Evolutionary conservation across 2,329 filamentous ascomycete species (phyloP).

Genomic region (Pseudogymnoascus sp.): DNA sequence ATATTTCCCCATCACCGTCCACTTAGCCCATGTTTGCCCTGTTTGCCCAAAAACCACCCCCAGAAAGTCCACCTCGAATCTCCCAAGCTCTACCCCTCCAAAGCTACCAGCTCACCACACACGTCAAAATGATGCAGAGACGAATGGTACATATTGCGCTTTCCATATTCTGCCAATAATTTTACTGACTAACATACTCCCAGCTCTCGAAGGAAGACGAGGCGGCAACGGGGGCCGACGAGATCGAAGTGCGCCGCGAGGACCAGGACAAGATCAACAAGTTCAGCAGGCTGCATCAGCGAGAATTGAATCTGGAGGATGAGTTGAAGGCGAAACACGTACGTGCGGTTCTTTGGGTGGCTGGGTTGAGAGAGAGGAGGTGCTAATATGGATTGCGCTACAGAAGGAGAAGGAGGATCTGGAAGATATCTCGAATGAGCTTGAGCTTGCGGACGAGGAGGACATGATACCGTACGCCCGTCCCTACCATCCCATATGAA

Average conservation of each 20-base stretch:
- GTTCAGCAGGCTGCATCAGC: conserved; percentile 89
- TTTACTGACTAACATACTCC: neutral
- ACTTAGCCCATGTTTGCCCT: neutral
- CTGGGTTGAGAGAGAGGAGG: neutral
- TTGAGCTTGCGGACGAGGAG: conserved; percentile 93
- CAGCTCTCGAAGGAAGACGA: conserved; percentile 95
- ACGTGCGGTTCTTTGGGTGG: conserved; percentile 26
- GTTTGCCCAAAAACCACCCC: neutral
- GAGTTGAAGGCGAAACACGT: conserved; percentile 74
- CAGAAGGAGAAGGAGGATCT: conserved; percentile 99
- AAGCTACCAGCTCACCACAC: neutral
- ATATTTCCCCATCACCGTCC: neutral
- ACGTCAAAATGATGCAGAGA: conserved; percentile 42
- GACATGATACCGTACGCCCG: conserved; percentile 73
- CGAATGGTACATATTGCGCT: conserved; percentile 44
- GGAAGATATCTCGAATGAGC: conserved; percentile 81
- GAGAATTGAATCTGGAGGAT: conserved; percentile 69
- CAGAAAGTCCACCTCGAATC: neutral
- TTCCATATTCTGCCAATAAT: conserved; percentile 13
- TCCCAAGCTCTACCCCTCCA: neutral
- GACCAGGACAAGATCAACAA: conserved; percentile 99
- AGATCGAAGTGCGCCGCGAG: conserved; percentile 88
- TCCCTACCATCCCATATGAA: neutral
- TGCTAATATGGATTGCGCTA: conserved; percentile 16
- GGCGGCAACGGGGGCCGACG: conserved; percentile 60